Percentiles rank a stretch among this genome's conserved stretches.
Conservation (phyloP, 2,329 filamentous ascomycete species). For the Xylariales sp. region DNA sequence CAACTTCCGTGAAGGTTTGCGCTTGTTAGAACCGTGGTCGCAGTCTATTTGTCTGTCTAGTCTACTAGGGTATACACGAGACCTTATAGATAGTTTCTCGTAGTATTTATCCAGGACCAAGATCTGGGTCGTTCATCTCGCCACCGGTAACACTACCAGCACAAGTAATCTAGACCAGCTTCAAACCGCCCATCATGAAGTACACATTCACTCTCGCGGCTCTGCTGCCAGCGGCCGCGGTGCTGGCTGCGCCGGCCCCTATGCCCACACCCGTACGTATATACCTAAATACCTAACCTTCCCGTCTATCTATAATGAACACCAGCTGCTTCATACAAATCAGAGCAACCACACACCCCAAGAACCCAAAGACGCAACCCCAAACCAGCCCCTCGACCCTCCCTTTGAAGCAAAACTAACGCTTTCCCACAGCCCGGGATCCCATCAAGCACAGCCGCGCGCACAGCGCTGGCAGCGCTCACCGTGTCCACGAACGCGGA, state of each 20-base stretch:
- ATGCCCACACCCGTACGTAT: slow-evolving; percentile 45
- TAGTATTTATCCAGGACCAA: neutral
- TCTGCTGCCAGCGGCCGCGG: slow-evolving; percentile 36
- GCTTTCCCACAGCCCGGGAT: slow-evolving; percentile 64
- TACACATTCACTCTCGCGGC: slow-evolving; percentile 41
- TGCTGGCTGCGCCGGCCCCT: slow-evolving; percentile 44
- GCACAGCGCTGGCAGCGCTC: slow-evolving; percentile 22
- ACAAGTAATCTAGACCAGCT: too few species aligned
- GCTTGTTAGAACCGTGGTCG: neutral
- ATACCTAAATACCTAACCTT: neutral
- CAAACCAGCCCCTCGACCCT: neutral
- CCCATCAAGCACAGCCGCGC: slow-evolving; percentile 62
- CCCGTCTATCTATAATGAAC: neutral
- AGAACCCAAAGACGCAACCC: neutral
- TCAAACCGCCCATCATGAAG: slow-evolving; percentile 40
- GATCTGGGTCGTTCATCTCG: too few species aligned
- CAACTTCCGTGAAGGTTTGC: slow-evolving; percentile 1
- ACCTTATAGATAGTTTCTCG: slow-evolving; percentile 5
- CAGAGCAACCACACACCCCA: neutral
- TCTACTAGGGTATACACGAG: neutral
- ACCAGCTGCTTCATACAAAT: neutral
- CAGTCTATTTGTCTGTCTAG: too few species aligned
- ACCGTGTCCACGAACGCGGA: slow-evolving; percentile 32
- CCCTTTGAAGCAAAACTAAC: neutral
- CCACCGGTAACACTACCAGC: too few species aligned